These are phyloP conservation scores for Ascoidea tarda DNA, from an alignment of 805 yeast species.

Conservation along the genomic window DNA sequence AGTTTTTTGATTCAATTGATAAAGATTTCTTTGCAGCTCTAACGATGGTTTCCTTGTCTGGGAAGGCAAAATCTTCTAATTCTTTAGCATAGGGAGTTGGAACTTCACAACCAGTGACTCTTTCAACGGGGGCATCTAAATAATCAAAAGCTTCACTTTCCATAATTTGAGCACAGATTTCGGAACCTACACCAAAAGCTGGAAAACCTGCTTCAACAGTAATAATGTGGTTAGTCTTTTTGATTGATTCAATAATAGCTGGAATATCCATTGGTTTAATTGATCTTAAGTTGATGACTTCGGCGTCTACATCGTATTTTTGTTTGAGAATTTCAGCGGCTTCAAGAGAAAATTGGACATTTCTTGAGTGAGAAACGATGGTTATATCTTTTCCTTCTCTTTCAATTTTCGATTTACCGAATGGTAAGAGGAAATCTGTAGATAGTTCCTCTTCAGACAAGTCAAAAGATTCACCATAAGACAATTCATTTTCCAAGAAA, in stretches of 20 bases:
- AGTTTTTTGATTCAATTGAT: slow-evolving; percentile 32
- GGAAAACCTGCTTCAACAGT: slow-evolving; percentile 98
- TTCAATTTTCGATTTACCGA: slow-evolving; percentile 94
- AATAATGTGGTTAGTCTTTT: slow-evolving; percentile 93
- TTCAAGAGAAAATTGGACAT: slow-evolving; percentile 70
- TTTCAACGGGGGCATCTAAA: slow-evolving; percentile 95
- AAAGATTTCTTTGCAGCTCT: slow-evolving; percentile 76
- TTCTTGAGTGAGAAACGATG: slow-evolving; percentile 83
- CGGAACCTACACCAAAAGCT: slow-evolving; percentile 96
- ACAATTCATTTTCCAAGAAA: slow-evolving; percentile 88
- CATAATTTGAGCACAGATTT: slow-evolving; percentile 94
- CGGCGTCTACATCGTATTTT: slow-evolving; percentile 80
- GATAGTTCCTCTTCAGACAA: slow-evolving; percentile 80
- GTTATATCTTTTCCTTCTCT: slow-evolving; percentile 84
- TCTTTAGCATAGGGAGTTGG: slow-evolving; percentile 98
- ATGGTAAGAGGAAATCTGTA: slow-evolving; percentile 82
- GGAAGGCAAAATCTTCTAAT: slow-evolving; percentile 98
- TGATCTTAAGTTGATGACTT: slow-evolving; percentile 89
- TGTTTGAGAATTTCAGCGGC: slow-evolving; percentile 82
- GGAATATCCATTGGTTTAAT: slow-evolving; percentile 93
- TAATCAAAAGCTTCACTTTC: slow-evolving; percentile 97
- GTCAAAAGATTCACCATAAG: slow-evolving; percentile 86
- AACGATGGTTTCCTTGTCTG: slow-evolving; percentile 80
- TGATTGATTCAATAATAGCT: slow-evolving; percentile 73
- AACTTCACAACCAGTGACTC: slow-evolving; percentile 98